Base-by-base conservation (phyloP, 139 green algal genomes). In the Pedinophyceae sp. region DNA sequence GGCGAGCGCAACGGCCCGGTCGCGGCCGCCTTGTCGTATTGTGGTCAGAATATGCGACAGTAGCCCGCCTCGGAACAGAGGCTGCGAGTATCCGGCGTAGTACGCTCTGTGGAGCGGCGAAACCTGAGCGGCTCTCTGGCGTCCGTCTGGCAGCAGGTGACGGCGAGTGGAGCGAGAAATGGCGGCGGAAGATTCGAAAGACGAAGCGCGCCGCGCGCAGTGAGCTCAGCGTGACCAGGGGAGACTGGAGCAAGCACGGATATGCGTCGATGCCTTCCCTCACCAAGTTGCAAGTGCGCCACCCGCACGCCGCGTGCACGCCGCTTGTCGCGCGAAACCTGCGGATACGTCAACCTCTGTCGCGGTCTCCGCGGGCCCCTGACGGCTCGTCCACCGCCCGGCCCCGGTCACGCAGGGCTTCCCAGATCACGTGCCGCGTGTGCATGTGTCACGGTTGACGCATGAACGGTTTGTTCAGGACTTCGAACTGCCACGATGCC, bases 161-260 rank as follows among this genome's bases (percentile, higher is more conserved):
- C n/a, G n/a, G n/a, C n/a, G n/a, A 43, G 34, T 43, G 34, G 34
- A 13, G 10, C 10, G 34, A 43, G 34, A 43, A 43, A 13, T 48
- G 61, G 23, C 59, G 79, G 64, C 63, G 59, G 43, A 80, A 75
- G 45, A 75, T 93, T 16, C 60, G 80, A 1, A 52, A 54, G 1
- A 78, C 67, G 19, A 94, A 94, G 57, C 69, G 85, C 1, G 70
- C 66, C 2, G 81, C 73, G 5, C 57, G 85, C 17, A 82, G 67
- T 34, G 83, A 93, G 64, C 69, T 94, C 1, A 80, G 65, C 43
- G 74, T 92, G 0, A 75, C 62, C 34, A 58, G 61, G 7, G 82
- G 85, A 10, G 84, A 90, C 18, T 94, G 85, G 58, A 43, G 34
- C 34, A 13, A 13, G 34, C 34, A 43, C 34, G 34, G 34, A 43